Base-by-base conservation (phyloP, 371 early-diverging fungal genomes). In the Mortierella sp. region DNA sequence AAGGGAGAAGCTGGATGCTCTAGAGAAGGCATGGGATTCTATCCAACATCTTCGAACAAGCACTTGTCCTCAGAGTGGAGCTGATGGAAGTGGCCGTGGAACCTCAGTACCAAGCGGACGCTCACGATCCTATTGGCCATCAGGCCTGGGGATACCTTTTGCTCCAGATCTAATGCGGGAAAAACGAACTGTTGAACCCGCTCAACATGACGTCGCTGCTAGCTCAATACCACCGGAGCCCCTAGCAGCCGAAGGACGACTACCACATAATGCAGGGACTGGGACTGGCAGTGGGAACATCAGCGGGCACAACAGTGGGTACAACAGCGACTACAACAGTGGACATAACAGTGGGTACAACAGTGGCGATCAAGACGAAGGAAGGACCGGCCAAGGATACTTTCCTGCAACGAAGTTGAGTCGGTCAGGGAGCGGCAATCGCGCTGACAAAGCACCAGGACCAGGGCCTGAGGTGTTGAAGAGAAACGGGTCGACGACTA, bases 21-120 rank as follows among this genome's bases (percentile, higher is more conserved):
- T 88, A 24, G 85, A 88, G 58, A 85, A 82, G 21, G 80, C 86
- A 3, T 63, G 86, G 40, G 54, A 73, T 19, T 66, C 62, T 9
- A 72, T 72, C 27, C 63, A 62, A 3, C 81, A 81, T 27, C 81
- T 87, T 43, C 69, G 81, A 10, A 56, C 53, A 4, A 59, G 56
- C 12, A 51, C 68, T 12, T 34, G 47, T 3, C 29, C 21, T 10
- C 41, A 22, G 12, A 56, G 52, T 24, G 45, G 34, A 25, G 44
- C 44, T n/a, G 45, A 14, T 25, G 54, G 46, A 12, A 16, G 60
- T 12, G 44, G 22, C 17, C 43, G 44, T 34, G n/a, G 47, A 10
- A 2, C 5, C 16, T 39, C 53, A 10, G 62, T 48, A 12, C 41
- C 43, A 9, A 53, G 44, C 22, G 53, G 28, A 16, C 68, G 76